phyloP scores from a whole-genome alignment of 306 rosid species.

The Alnus rubra region DNA sequence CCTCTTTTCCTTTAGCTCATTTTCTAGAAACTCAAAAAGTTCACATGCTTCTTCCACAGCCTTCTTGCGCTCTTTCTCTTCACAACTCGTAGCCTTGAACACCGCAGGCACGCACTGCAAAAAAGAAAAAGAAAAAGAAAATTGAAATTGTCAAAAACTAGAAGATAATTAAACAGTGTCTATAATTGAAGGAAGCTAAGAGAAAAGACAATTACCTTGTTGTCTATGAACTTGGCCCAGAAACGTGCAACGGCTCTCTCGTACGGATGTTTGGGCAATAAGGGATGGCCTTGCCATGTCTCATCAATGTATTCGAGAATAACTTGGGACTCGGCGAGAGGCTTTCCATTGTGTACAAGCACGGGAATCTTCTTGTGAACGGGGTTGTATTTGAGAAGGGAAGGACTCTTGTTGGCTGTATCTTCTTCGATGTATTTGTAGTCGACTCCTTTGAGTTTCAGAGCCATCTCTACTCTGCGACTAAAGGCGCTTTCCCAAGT shows the following conservation, averaged over 20 bases:
- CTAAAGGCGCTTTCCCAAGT: conserved; percentile 28
- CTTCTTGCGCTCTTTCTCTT: conserved; percentile 37
- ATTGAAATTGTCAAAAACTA: not conserved
- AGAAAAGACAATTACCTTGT: conserved; percentile 16
- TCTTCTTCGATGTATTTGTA: conserved; percentile 36
- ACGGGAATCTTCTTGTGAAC: conserved; percentile 36
- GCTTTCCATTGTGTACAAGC: conserved; percentile 37
- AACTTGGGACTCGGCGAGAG: conserved; percentile 13
- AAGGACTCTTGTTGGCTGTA: conserved; percentile 24
- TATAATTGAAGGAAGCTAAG: not conserved
- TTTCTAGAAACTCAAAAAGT: conserved; percentile 41
- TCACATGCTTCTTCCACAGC: conserved; percentile 35
- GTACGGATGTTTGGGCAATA: not conserved
- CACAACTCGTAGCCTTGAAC: conserved; percentile 24
- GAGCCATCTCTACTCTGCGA: conserved; percentile 31
- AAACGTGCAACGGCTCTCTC: conserved; percentile 36
- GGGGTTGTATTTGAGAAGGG: conserved; percentile 40
- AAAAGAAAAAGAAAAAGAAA: not conserved
- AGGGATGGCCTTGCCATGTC: not conserved
- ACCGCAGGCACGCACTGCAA: conserved; percentile 28
- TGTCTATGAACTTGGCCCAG: conserved; percentile 44
- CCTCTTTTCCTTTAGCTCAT: conserved; percentile 50
- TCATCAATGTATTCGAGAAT: conserved; percentile 28
- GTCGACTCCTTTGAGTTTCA: conserved; percentile 36
- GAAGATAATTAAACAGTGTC: no score